Base-by-base conservation (phyloP, 2,329 filamentous ascomycete species). In the Didymella lethalis region DNA sequence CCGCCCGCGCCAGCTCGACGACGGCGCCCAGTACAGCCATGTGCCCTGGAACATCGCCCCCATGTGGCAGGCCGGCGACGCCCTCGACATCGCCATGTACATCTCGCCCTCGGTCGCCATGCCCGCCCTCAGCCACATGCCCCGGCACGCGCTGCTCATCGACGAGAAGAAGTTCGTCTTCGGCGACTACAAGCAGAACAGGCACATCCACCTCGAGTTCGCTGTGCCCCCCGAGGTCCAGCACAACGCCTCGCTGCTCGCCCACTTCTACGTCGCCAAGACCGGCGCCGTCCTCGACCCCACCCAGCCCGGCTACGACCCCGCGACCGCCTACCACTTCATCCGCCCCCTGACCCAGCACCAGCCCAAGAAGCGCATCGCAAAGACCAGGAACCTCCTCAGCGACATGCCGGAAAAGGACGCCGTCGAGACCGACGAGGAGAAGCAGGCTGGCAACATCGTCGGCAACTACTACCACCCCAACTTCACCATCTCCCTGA, bases 391-490 rank as follows among this genome's bases (percentile, higher is more conserved):
- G 71, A 98, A 94, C 71, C 82, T 99, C 54, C 83, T 99, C 43
- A 81, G 84, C 48, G 80, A 81, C 38, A 69, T 77, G 60, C 75
- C 80, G 7, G 76, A 75, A n/a, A 73, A 72, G 14, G 81, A 83
- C 7, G 82, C 84, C 40, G 80, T 81, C 18, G 81, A 84, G 65
- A 79, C 79, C 4, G 78, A 80, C 10, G 83, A 82, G 65, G 76
- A 78, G 54, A 81, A 84, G 55, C 80, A 82, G 2, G 79, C 83
- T 5, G 88, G 88, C 0, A 88, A 91, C n/a, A 82, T 89, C 52
- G 86, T 96, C 63, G 87, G 86, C 45, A 96, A 89, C 54, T 96
- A 93, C 81, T 99, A 97, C 76, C 95, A 99, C 78, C 91, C 95
- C 7, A 99, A 99, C 78, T 90, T 96, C 68, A 96, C 91, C 49